Percentiles rank a stretch among this genome's conserved stretches.
Conservation (phyloP, 2,329 filamentous ascomycete genomes). For the Knufia fluminis region DNA sequence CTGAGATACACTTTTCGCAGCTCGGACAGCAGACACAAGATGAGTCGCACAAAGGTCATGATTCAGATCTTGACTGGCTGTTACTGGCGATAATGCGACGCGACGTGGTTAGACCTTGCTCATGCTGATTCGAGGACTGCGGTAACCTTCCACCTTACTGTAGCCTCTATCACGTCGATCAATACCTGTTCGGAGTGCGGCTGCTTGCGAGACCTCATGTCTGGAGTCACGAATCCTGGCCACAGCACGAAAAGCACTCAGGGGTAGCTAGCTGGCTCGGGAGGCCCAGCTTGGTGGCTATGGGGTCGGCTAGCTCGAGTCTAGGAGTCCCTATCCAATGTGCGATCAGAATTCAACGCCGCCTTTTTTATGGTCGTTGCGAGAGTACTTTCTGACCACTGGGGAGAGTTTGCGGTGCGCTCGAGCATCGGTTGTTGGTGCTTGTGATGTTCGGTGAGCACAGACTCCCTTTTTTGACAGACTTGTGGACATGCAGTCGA, state of each 20-base stretch:
- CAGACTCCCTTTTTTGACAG: not conserved
- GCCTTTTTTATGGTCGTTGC: not conserved
- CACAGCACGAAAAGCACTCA: not conserved
- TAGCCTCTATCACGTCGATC: not conserved
- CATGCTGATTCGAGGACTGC: not conserved
- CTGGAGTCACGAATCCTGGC: not conserved
- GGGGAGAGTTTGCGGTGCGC: not conserved
- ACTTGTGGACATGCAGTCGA: too few relatives aligned
- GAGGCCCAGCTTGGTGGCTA: not conserved
- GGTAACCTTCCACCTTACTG: not conserved
- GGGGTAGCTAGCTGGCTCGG: not conserved
- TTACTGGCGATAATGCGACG: not conserved
- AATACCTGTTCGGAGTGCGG: not conserved
- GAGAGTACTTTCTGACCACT: not conserved
- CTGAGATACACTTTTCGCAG: not conserved
- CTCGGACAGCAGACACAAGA: not conserved
- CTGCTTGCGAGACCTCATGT: not conserved
- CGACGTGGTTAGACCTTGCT: not conserved
- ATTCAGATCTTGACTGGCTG: slow-evolving; percentile 2
- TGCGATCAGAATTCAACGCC: not conserved
- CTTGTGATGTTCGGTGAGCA: not conserved
- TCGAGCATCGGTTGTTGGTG: not conserved
- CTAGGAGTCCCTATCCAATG: not conserved
- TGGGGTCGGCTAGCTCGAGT: not conserved
- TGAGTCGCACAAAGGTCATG: not conserved